phyloP scores from a whole-genome alignment of 139 green algal genomes.

The Limnomonas spitsbergensis region DNA sequence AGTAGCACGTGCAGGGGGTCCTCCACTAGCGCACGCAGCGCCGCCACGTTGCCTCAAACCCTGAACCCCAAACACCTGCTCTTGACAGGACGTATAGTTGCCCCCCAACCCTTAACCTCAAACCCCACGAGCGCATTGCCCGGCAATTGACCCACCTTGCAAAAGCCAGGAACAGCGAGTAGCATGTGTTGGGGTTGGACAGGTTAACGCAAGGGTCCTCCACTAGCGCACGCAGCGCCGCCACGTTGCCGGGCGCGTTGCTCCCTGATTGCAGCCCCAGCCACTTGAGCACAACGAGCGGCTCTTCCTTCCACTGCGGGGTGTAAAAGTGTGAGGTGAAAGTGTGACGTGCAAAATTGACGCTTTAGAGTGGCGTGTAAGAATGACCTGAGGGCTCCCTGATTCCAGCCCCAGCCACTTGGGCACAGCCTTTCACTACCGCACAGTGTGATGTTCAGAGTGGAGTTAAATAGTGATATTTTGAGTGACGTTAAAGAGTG shows the following conservation, averaged over 20 bases:
- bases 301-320: slow-evolving; percentile 72
- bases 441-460: too few relatives aligned
- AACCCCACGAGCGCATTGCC: too few relatives aligned
- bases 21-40: slow-evolving; percentile 69
- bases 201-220: slow-evolving; percentile 86
- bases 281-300: slow-evolving; percentile 93
- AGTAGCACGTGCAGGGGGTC: slow-evolving; percentile 90
- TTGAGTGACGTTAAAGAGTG: too few relatives aligned
- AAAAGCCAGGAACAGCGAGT: slow-evolving; percentile 79
- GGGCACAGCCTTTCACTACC: too few relatives aligned
- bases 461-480: too few relatives aligned
- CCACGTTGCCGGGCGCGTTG: slow-evolving; percentile 77
- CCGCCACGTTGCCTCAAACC: slow-evolving; percentile 71
- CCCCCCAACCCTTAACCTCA: too few relatives aligned
- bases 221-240: slow-evolving; percentile 66
- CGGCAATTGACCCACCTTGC: slow-evolving; percentile 43
- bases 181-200: slow-evolving; percentile 91
- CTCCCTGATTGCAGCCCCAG: slow-evolving; percentile 70
- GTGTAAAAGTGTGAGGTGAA: neutral
- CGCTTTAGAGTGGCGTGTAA: too few relatives aligned
- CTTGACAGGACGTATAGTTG: too few relatives aligned
- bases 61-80: slow-evolving; percentile 67
- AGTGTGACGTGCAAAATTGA: neutral
- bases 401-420: too few relatives aligned
- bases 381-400: too few relatives aligned